These are phyloP conservation scores for Candida palmyrensis DNA, from an alignment of 805 yeast genomes.

Conservation along the genomic window DNA sequence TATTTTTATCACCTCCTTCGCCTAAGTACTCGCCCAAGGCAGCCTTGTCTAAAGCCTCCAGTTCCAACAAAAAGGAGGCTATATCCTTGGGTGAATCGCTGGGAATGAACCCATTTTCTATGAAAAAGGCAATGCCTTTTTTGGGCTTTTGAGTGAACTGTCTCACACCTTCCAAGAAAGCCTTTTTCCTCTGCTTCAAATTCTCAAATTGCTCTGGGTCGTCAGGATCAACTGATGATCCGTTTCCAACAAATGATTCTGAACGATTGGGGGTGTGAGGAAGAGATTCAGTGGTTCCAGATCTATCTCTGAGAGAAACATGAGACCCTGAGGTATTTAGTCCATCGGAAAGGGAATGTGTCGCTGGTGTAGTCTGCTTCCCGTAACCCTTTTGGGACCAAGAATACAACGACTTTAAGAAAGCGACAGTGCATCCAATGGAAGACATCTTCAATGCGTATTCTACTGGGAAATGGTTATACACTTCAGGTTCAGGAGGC, in stretches of 20 bases:
- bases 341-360: not conserved
- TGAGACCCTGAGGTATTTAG: not conserved
- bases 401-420: constrained; percentile 70
- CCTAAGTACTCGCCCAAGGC: constrained; percentile 90
- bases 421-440: constrained; percentile 73
- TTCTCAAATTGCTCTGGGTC: constrained; percentile 83
- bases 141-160: constrained; percentile 84
- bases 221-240: constrained; percentile 40
- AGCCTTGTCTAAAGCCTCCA: constrained; percentile 76
- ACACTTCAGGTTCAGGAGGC: constrained; percentile 53
- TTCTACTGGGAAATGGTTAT: constrained; percentile 61
- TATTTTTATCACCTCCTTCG: constrained; percentile 73
- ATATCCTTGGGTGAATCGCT: constrained; percentile 60
- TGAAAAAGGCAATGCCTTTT: constrained; percentile 62
- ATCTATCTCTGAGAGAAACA: constrained; percentile 15
- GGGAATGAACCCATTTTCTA: constrained; percentile 58
- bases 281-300: constrained; percentile 26
- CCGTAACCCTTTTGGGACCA: constrained; percentile 71
- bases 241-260: constrained; percentile 10
- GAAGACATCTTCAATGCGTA: constrained; percentile 82
- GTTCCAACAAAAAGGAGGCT: constrained; percentile 66
- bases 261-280: constrained; percentile 15
- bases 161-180: constrained; percentile 68
- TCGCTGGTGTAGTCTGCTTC: constrained; percentile 1
- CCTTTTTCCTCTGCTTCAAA: constrained; percentile 77